Conservation (phyloP, 2,329 filamentous ascomycete species). For the Alternaria infectoria region DNA sequence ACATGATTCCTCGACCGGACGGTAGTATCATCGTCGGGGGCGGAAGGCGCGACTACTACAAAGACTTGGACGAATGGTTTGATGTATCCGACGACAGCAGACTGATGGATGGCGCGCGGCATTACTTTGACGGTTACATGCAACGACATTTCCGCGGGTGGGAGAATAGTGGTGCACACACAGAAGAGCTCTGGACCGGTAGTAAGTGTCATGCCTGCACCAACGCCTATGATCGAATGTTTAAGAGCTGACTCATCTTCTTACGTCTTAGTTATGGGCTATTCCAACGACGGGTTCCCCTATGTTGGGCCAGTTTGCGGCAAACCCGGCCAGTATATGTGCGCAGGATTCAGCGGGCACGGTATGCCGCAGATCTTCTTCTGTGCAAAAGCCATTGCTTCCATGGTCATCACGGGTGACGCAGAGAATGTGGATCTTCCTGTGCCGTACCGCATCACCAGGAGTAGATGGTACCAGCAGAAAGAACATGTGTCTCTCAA, state of each 20-base stretch:
- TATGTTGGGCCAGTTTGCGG: constrained; percentile 15
- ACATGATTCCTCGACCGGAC: constrained; percentile 50
- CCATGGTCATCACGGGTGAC: constrained; percentile 13
- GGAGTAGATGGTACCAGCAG: constrained; percentile 8
- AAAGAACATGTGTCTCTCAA: constrained; percentile 9
- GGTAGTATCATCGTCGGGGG: constrained; percentile 8
- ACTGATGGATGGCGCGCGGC: constrained; percentile 19
- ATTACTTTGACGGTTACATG: constrained; percentile 38
- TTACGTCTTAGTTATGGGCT: constrained; percentile 14
- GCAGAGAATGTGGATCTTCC: constrained; percentile 10
- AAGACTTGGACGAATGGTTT: constrained; percentile 22
- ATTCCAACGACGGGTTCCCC: constrained; percentile 19
- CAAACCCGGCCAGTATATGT: constrained; percentile 17
- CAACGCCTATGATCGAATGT: not conserved
- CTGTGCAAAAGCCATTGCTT: constrained; percentile 48
- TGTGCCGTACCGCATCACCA: constrained; percentile 9
- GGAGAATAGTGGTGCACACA: constrained; percentile 24
- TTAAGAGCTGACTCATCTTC: not conserved
- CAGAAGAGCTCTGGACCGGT: constrained; percentile 30
- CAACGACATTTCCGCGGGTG: constrained; percentile 29
- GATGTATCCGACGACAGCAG: constrained; percentile 26
- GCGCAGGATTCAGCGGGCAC: constrained; percentile 27
- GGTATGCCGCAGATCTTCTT: constrained; percentile 35
- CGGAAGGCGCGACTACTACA: constrained; percentile 38
- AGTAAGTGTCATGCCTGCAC: constrained; percentile 19